phyloP scores from a whole-genome alignment of 352 stramenopile genomes.

The Pythium aquatile region DNA sequence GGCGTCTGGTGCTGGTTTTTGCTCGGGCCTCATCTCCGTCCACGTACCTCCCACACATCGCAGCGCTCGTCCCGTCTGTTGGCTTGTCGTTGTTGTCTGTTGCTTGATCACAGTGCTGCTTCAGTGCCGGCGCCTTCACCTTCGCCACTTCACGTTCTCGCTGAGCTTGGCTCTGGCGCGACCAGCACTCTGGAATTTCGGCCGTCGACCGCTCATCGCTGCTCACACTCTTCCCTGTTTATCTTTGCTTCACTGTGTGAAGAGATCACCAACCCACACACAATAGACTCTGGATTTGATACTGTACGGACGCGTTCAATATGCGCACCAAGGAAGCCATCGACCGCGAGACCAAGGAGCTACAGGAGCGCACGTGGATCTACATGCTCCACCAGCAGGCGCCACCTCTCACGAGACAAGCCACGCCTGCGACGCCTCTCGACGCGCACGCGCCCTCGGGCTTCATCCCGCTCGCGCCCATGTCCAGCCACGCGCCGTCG shows the following conservation, averaged over 20 bases:
- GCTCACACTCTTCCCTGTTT: neutral
- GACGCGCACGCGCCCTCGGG: slow-evolving; percentile 14
- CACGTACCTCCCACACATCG: slow-evolving; percentile 22
- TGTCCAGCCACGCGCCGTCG: slow-evolving; percentile 21
- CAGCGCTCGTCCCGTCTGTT: slow-evolving; percentile 13
- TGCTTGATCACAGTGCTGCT: slow-evolving; percentile 16
- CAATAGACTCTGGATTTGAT: no score
- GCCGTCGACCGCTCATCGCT: neutral
- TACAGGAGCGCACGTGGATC: slow-evolving; percentile 54
- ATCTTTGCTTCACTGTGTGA: no score
- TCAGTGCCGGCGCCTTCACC: neutral
- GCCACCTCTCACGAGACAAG: slow-evolving; percentile 34
- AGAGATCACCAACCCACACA: no score
- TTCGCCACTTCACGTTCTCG: neutral
- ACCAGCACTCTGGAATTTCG: slow-evolving; percentile 29
- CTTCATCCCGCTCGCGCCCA: slow-evolving; percentile 27
- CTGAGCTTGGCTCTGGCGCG: slow-evolving; percentile 10
- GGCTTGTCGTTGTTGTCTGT: slow-evolving; percentile 3
- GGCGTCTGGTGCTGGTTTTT: slow-evolving; percentile 11
- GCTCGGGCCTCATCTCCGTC: slow-evolving; percentile 24
- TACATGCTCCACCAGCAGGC: slow-evolving; percentile 54
- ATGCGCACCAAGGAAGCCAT: slow-evolving; percentile 53
- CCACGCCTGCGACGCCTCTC: slow-evolving; percentile 1
- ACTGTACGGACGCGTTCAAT: neutral
- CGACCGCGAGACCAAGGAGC: slow-evolving; percentile 36